Conservation (phyloP, 371 early-diverging fungal genomes). For the Mortierella sp. region DNA sequence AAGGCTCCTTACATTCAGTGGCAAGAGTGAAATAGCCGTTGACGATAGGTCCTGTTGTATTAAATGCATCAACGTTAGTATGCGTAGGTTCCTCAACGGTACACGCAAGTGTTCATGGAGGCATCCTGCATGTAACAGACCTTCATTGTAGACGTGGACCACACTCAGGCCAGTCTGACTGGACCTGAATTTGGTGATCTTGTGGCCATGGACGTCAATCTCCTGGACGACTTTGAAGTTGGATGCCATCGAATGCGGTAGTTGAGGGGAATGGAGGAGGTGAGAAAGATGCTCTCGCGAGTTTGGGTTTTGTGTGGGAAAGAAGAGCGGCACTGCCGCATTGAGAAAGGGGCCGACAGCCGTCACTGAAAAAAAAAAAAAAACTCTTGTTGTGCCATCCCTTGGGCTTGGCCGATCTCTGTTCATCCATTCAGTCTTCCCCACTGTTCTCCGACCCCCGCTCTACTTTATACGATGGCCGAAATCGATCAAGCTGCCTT, state of each 20-base stretch:
- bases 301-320: too few relatives aligned
- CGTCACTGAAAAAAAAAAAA: neutral
- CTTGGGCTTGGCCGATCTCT: neutral
- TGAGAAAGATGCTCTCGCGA: neutral
- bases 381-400: neutral
- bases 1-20: conserved; percentile 64
- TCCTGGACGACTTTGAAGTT: conserved; percentile 43
- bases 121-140: conserved; percentile 34
- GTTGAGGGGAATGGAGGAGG: neutral
- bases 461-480: conserved; percentile 40
- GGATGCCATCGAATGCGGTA: conserved; percentile 18
- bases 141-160: conserved; percentile 71
- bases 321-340: too few relatives aligned
- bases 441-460: conserved; percentile 2
- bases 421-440: neutral
- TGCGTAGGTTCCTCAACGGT: neutral
- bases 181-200: conserved; percentile 67
- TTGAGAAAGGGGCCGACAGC: neutral
- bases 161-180: conserved; percentile 68
- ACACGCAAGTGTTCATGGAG: neutral
- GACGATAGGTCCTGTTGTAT: conserved; percentile 65
- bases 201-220: conserved; percentile 42
- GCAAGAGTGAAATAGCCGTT: conserved; percentile 74
- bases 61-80: neutral
- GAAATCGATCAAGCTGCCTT: conserved; percentile 56